Evolutionary conservation across 306 rosid species (phyloP), one percentile per base, ranked within the genome.

Genomic region (Mimosa pudica): DNA sequence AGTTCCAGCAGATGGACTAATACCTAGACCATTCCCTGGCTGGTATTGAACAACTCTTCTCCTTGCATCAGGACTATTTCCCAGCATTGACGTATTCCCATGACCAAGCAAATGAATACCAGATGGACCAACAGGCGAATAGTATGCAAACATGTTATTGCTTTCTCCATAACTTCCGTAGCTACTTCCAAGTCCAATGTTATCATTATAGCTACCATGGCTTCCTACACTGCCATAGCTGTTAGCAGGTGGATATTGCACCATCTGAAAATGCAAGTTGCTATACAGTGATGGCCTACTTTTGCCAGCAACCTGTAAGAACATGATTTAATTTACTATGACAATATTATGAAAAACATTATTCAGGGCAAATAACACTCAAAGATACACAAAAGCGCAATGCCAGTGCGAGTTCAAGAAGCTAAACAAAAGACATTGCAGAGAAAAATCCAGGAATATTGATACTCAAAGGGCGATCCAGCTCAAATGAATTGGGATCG

Each of bases 161-260:
- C 87, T 86, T 81, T 96, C 99, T 71, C 99, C 98, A 77, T 91
- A 96, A 82, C 99, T 96, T 84, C 98, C 99, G 58, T 89, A 93
- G 88, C 99, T 96, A 87, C 97, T 96, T 77, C 97, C 99, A 76
- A 80, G 89, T 77, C 98, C 98, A 67, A 84, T 78, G 71, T 87
- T 82, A 16, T 93, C 99, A 83, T 84, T 95, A 76, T 91, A 95
- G 92, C 98, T 95, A 77, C 99, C 99, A 81, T 91, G 90, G 83
- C 99, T 96, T 88, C 99, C 99, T 47, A 92, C 82, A 61, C 98
- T 95, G 42, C 99, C 97, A 78, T 85, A 95, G 84, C 99, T 95
- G 82, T 83, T 93, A 68, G 96, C 89, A 76, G 90, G 88, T 32
- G 89, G 79, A 87, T 89, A 92, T 62, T 90, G 97, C 32, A 78